Evolutionary conservation across 2,329 filamentous ascomycete genomes (phyloP), one percentile per base, ranked within the genome.

Genomic region (Calonectria pauciramosa): DNA sequence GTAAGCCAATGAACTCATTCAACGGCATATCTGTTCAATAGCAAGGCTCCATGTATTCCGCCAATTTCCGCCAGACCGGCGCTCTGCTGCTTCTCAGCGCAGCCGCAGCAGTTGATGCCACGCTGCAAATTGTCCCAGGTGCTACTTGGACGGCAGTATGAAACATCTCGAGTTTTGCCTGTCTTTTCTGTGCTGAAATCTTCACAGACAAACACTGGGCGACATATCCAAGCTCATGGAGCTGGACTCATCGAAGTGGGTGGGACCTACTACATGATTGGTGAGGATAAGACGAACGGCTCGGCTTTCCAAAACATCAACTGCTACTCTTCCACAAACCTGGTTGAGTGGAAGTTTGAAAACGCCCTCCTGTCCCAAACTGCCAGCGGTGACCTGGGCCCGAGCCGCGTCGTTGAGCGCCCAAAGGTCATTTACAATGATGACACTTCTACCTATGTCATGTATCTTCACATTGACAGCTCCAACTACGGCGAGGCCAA

Each of bases 391-490:
- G 92, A 94, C 74, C 86, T 93, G 0, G 92, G 92, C 0, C 91
- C 91, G 0, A 88, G 88, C 75, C 89, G 92, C 3, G 88, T 94
- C 14, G 90, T 94, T 2, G 93, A 94, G 82, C 85, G 93, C 26
- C 93, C 93, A 3, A 94, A 94, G 83, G 89, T 94, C 5, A 89
- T 94, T 7, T 93, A 91, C 85, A 94, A 94, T 76, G 89, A 91
- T 18, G 84, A 85, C n/a, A 94, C 92, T 0, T 79, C 82, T 8
- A 91, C 92, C 76, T 94, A 92, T 82, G 92, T 94, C n/a, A 84
- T 94, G 82, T 94, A 91, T 86, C 87, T 94, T 86, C 93, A 94
- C 80, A 93, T 94, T 64, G 93, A 94, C 80, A 88, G 85, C 70
- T 86, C 86, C 36, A 88, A 87, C 80, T 94, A 94, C 77, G 87